Percentiles rank a stretch among this genome's conserved stretches.
phyloP scores from a whole-genome alignment of 73 alveolate species.

The Paramecium tetraurelia region DNA sequence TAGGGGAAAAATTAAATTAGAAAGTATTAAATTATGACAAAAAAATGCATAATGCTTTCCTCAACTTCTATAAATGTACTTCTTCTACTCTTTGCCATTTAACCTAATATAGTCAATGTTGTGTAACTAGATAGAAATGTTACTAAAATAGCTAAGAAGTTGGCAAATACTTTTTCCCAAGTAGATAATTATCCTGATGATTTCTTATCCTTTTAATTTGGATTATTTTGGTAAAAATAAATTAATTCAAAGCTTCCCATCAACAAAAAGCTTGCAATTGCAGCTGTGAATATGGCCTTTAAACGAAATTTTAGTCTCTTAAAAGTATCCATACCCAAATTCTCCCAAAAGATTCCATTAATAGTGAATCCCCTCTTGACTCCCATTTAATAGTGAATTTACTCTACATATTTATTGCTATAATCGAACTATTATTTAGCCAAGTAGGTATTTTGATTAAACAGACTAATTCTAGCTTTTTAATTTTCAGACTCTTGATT shows the following conservation, averaged over 20 bases:
- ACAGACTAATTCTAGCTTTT: background rate
- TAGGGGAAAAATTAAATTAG: slow-evolving; percentile 11
- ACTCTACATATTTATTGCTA: slow-evolving; percentile 29
- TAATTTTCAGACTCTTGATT: background rate
- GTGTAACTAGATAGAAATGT: slow-evolving; percentile 15
- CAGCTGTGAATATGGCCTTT: background rate
- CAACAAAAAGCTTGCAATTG: background rate
- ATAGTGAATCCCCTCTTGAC: slow-evolving; percentile 1
- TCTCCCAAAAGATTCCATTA: slow-evolving; percentile 44
- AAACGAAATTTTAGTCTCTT: slow-evolving; percentile 30
- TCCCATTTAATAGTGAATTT: background rate
- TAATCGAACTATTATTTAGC: background rate
- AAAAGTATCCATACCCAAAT: slow-evolving; percentile 41
- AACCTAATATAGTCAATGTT: background rate
- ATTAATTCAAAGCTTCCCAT: slow-evolving; percentile 51
- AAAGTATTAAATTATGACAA: background rate
- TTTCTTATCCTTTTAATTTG: background rate
- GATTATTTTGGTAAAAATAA: background rate
- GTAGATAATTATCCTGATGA: background rate
- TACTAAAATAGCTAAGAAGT: background rate
- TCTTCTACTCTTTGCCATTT: slow-evolving; percentile 29
- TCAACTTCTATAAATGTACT: slow-evolving; percentile 39
- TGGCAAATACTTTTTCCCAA: background rate
- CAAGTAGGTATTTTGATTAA: background rate
- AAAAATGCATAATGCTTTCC: background rate